Evolutionary conservation across 495 filamentous ascomycete genomes (phyloP).

Genomic region (Lophium mytilinum): DNA sequence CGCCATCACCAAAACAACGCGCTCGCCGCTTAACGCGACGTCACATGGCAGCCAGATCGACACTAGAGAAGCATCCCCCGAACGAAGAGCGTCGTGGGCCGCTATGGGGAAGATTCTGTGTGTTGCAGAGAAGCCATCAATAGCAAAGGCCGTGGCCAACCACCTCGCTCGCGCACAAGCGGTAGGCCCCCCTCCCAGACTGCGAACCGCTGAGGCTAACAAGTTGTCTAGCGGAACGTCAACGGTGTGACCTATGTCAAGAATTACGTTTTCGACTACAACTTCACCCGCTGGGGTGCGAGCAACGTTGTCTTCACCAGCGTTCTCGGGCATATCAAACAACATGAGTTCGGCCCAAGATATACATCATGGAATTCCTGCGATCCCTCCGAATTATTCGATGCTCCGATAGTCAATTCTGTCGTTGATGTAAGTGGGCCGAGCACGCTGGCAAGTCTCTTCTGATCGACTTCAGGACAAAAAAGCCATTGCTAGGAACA

Average conservation of each 20-base stretch:
- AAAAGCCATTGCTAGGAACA: slow-evolving; percentile 74
- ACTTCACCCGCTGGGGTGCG: slow-evolving; percentile 74
- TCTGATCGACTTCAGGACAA: slow-evolving; percentile 52
- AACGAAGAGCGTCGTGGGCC: neutral
- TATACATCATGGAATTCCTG: slow-evolving; percentile 76
- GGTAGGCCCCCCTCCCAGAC: slow-evolving; percentile 43
- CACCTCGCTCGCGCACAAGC: slow-evolving; percentile 72
- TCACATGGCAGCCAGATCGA: neutral
- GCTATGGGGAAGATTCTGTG: slow-evolving; percentile 58
- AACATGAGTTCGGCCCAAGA: slow-evolving; percentile 57
- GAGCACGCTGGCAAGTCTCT: neutral
- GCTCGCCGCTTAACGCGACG: neutral
- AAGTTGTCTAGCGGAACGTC: slow-evolving; percentile 42
- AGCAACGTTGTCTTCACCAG: slow-evolving; percentile 87
- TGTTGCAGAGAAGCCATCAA: slow-evolving; percentile 95
- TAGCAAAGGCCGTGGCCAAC: slow-evolving; percentile 84
- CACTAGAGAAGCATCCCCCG: neutral
- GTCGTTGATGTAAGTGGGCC: slow-evolving; percentile 50
- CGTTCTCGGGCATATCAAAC: slow-evolving; percentile 77
- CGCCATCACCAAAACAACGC: neutral
- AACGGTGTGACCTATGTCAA: slow-evolving; percentile 71
- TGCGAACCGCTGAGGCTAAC: neutral
- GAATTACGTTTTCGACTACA: slow-evolving; percentile 87
- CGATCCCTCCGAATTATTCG: slow-evolving; percentile 70
- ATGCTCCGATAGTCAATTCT: slow-evolving; percentile 60